Conservation (phyloP, 2,329 filamentous ascomycete genomes). For the Dothistroma pini region DNA sequence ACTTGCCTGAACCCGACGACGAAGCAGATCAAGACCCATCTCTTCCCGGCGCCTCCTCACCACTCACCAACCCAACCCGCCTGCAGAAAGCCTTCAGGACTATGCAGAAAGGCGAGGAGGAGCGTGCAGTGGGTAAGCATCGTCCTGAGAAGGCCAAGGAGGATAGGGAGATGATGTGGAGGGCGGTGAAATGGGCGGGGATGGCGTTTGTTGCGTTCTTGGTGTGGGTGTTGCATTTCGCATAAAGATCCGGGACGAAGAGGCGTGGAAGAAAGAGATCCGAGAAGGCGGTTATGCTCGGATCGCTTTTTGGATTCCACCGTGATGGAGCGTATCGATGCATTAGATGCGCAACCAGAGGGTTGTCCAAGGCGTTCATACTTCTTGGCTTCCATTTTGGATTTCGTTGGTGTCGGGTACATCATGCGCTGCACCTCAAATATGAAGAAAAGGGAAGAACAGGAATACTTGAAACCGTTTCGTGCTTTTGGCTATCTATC, state of each 20-base stretch:
- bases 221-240: too few species aligned
- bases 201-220: too few species aligned
- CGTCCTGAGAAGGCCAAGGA: neutral
- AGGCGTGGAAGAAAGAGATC: too few species aligned
- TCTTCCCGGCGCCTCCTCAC: neutral
- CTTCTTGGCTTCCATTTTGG: neutral
- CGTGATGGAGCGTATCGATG: too few species aligned
- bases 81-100: neutral
- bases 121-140: neutral
- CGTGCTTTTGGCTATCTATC: constrained; percentile 19
- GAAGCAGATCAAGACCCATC: too few species aligned
- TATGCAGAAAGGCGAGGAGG: neutral
- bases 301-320: too few species aligned
- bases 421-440: neutral
- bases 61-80: neutral
- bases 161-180: neutral
- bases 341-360: neutral
- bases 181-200: too few species aligned
- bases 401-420: neutral
- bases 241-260: too few species aligned
- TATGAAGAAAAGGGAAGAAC: neutral
- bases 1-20: too few species aligned
- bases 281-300: too few species aligned
- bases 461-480: neutral
- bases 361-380: neutral